Conservation (phyloP, 768 basidiomycete species). For the Dentipellis fragilis region DNA sequence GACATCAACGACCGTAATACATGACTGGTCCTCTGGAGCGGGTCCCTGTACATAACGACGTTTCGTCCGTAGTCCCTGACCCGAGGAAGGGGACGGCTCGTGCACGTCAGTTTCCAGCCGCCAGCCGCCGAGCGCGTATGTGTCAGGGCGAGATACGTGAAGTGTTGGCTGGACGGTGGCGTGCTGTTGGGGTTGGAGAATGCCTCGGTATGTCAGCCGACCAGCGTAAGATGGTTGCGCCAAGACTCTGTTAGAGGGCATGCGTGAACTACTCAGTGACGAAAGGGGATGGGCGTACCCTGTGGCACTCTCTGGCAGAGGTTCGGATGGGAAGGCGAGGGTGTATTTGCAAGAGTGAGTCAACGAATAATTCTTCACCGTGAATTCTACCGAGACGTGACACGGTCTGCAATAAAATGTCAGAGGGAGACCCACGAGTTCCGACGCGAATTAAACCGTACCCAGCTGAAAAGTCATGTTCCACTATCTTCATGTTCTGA, state of each 20-base stretch:
- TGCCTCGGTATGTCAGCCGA: constrained; percentile 54
- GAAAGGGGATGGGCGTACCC: constrained; percentile 12
- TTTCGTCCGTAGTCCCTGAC: constrained; percentile 25
- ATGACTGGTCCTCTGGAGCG: constrained; percentile 18
- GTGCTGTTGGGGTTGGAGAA: constrained; percentile 39
- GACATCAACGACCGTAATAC: constrained; percentile 23
- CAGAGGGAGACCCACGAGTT: neutral
- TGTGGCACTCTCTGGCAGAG: constrained; percentile 14
- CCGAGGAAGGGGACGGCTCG: constrained; percentile 17
- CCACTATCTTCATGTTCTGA: constrained; percentile 29
- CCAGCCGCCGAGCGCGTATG: constrained; percentile 62
- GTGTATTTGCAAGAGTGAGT: constrained; percentile 49
- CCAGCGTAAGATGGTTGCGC: constrained; percentile 53
- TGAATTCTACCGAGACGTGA: constrained; percentile 41
- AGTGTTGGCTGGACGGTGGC: constrained; percentile 38
- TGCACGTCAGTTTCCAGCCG: constrained; percentile 55
- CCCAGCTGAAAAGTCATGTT: constrained; percentile 66
- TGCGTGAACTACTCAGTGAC: neutral
- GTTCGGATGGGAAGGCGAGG: constrained; percentile 33
- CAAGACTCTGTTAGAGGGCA: constrained; percentile 23
- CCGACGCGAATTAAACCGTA: constrained; percentile 19
- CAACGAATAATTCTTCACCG: constrained; percentile 63
- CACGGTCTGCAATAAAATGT: constrained; percentile 35
- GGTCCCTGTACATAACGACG: constrained; percentile 32
- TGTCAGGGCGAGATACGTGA: constrained; percentile 54